Base-by-base conservation (phyloP, 768 basidiomycete species). In the Dictyophora rubrovolvata region DNA sequence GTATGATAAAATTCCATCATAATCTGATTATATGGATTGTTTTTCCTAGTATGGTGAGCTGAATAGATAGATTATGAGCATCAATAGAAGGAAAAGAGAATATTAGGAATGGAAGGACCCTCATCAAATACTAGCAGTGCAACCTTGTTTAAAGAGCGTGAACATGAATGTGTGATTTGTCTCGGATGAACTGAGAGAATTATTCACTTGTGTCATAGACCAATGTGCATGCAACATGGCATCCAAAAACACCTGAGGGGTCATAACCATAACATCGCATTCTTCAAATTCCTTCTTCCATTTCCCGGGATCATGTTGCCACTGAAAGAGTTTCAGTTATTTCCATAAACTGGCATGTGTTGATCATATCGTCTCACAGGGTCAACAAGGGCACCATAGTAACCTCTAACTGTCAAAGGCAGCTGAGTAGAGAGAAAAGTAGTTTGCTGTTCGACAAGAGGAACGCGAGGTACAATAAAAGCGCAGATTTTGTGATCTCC, bases 401-500 rank as follows among this genome's bases (percentile, higher is more conserved):
- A 78, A 65, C 84, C 84, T 28, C 77, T 71, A 20, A 92, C 84
- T 42, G 80, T 80, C 48, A 92, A 67, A 0, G 84, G 75, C 0
- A 86, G 86, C 62, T 88, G 77, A 61, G 78, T 73, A 12, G 75
- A 66, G 56, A 92, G 79, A 63, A 85, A 89, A 21, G 79, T 74
- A 20, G 78, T 81, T 67, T 93, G 89, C 67, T 94, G 93, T 63
- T 87, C 81, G 20, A 93, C 93, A 16, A 95, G 79, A 1, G 89
- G 78, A 3, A 92, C 89, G 63, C 86, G 86, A 0, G 93, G 93
- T 1, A 90, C 90, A 35, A 94, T 77, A 66, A 93, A 93, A 10
- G 92, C 77, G 63, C 85, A 77, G 22, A 69, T 67, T 69, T 87
- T 89, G 55, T 76, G 77, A 47, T 71, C 64, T 1, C 78, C 75